Conservation (phyloP, 768 basidiomycete species). For the Cystobasidium onofrii region DNA sequence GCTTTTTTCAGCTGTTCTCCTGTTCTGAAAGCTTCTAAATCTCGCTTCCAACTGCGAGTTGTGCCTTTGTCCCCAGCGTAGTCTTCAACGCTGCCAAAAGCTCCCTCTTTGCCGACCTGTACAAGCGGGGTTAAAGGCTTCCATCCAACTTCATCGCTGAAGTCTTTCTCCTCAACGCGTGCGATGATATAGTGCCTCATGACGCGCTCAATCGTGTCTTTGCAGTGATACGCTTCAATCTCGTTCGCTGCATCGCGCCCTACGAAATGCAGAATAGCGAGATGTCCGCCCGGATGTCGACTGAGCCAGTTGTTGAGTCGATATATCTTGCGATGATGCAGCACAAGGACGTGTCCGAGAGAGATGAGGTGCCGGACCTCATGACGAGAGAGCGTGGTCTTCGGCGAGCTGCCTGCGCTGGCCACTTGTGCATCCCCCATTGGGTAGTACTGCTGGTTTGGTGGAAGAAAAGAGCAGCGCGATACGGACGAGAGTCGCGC, state of each 20-base stretch:
- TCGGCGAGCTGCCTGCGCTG: not conserved
- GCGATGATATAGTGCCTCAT: conserved; percentile 64
- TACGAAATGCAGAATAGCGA: conserved; percentile 86
- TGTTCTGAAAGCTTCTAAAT: not conserved
- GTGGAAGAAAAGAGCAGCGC: too few species aligned
- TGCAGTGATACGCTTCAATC: conserved; percentile 79
- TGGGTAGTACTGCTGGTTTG: too few species aligned
- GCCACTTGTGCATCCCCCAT: not conserved
- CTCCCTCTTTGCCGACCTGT: conserved; percentile 62
- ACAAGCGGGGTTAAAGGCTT: conserved; percentile 75
- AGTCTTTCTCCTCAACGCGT: conserved; percentile 48
- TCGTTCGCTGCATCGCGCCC: conserved; percentile 93
- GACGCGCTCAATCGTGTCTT: conserved; percentile 52
- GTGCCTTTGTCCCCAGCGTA: conserved; percentile 52
- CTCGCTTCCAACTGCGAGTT: conserved; percentile 44
- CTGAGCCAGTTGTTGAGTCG: conserved; percentile 59
- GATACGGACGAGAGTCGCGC: too few species aligned
- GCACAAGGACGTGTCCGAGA: conserved; percentile 33
- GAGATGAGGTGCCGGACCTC: conserved; percentile 30
- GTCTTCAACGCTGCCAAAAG: conserved; percentile 50
- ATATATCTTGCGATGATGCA: conserved; percentile 34
- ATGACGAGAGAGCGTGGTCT: not conserved
- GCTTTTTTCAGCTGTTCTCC: conserved; percentile 9
- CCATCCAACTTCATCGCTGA: conserved; percentile 54
- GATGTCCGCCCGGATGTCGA: conserved; percentile 77